Percentiles rank a stretch among this genome's conserved stretches.
Evolutionary conservation across 352 stramenopile species (phyloP).

Genomic region (Globisporangium emineosum): DNA sequence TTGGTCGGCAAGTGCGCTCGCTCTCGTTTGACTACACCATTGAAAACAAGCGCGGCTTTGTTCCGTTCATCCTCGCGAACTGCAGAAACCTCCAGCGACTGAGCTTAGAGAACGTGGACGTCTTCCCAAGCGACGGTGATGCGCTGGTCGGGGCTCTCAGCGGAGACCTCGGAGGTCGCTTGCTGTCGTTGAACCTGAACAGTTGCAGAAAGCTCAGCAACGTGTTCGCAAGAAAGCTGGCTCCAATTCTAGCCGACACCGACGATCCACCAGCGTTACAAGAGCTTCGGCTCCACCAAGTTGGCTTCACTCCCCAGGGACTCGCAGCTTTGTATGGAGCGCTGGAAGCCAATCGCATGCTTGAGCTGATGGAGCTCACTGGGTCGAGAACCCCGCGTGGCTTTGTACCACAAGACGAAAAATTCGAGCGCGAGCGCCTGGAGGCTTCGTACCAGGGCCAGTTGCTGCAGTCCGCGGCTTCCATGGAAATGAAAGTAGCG

Average conservation of each 20-base stretch:
- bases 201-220: background rate
- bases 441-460: background rate
- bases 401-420: too few species aligned
- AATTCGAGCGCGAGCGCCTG: background rate
- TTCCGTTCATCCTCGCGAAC: background rate
- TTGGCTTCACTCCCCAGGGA: background rate
- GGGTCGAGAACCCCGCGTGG: background rate
- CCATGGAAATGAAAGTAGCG: background rate
- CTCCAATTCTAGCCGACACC: background rate
- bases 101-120: background rate
- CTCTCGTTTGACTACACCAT: background rate
- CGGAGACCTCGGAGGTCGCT: background rate
- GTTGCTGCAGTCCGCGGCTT: background rate
- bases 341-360: slow-evolving; percentile 3
- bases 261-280: background rate
- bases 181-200: background rate
- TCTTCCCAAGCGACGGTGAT: background rate
- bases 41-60: background rate
- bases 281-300: background rate
- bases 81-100: background rate
- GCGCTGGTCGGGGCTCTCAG: background rate
- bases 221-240: background rate
- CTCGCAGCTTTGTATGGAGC: background rate
- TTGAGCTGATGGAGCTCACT: background rate
- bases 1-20: background rate